phyloP scores from a whole-genome alignment of 2,329 filamentous ascomycete species.

The Alternaria panax region DNA sequence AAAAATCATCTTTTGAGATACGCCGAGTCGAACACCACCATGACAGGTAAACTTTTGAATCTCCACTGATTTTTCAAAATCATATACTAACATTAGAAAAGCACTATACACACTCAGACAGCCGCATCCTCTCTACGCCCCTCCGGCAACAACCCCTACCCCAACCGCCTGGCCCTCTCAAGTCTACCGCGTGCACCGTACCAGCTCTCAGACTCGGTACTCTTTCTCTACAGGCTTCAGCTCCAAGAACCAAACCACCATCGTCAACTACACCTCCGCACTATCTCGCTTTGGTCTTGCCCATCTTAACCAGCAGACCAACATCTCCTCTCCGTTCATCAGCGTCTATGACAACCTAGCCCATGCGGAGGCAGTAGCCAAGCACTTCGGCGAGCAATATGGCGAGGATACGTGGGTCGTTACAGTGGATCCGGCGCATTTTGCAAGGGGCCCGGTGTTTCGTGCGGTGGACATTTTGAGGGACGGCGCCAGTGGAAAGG shows the following conservation, averaged over 20 bases:
- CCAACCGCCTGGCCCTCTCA: slow-evolving; percentile 35
- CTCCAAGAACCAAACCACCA: slow-evolving; percentile 47
- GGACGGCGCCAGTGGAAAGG: slow-evolving; percentile 8
- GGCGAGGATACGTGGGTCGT: slow-evolving; percentile 37
- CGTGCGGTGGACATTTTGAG: slow-evolving; percentile 40
- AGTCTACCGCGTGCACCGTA: slow-evolving; percentile 44
- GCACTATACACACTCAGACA: slow-evolving; percentile 18
- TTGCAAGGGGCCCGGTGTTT: slow-evolving; percentile 44
- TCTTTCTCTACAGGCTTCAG: slow-evolving; percentile 41
- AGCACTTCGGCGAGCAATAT: slow-evolving; percentile 26
- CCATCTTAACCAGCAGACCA: slow-evolving; percentile 43
- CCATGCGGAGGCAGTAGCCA: slow-evolving; percentile 41
- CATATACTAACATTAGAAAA: slow-evolving; percentile 2
- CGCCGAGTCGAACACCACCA: slow-evolving; percentile 6
- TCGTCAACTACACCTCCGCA: slow-evolving; percentile 34
- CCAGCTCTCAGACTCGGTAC: slow-evolving; percentile 41
- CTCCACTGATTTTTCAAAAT: not conserved
- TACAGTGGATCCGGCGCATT: slow-evolving; percentile 40
- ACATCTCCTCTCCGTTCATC: slow-evolving; percentile 47
- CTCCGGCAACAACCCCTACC: slow-evolving; percentile 10
- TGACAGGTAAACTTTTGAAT: slow-evolving; percentile 21
- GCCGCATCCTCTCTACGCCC: slow-evolving; percentile 1
- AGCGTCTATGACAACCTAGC: slow-evolving; percentile 38
- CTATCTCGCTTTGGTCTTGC: slow-evolving; percentile 40
- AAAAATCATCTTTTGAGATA: not conserved